Base-by-base conservation (phyloP, 1,284 basidiomycete species). In the Wallemia mellicola region DNA sequence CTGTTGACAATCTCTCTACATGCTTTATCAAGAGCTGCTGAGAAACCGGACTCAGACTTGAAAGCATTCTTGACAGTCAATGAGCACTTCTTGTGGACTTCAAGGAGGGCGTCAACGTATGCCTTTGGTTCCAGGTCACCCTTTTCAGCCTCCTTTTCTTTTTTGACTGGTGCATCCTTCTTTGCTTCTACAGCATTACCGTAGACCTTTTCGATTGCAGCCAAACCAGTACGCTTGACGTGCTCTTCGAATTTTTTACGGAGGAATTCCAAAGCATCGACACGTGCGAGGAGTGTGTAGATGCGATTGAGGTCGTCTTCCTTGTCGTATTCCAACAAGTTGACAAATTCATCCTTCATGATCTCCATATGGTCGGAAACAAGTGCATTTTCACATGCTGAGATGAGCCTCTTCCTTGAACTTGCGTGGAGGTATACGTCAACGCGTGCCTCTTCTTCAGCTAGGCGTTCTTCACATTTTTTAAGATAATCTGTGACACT, bases 1-100 rank as follows among this genome's bases (percentile, higher is more conserved):
- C 81, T 77, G 70, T 99, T 99, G 69, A 92, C 86, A 68, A 92
- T 96, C 68, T 92, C 88, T 67, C 88, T 76, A 72, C 92, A 96
- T 11, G 94, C 94, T 65, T 75, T 73, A 72, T 98, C 94, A 55
- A 99, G 76, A 67, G 84, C 84, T 0, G 89, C 91, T 48, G 88
- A 84, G 70, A 98, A 98, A 1, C 89, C 89, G 32, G 89, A 82
- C 71, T 98, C 94, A 27, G 82, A 83, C 65, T 83, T 81, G 77
- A 98, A 98, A 63, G 86, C 87, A 61, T 85, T 77, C 59, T 80
- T 77, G 62, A 96, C 88, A 1, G 87, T 86, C 66, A 88, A 85
- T 62, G 82, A 80, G 71, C 89, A 94, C 77, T 88, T 91, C 66
- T 78, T 77, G 69, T 98, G 87, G 2, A 96, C 87, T 60, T 84